Conservation (phyloP, 208 protist genomes). For the Entamoeba histolytica region DNA sequence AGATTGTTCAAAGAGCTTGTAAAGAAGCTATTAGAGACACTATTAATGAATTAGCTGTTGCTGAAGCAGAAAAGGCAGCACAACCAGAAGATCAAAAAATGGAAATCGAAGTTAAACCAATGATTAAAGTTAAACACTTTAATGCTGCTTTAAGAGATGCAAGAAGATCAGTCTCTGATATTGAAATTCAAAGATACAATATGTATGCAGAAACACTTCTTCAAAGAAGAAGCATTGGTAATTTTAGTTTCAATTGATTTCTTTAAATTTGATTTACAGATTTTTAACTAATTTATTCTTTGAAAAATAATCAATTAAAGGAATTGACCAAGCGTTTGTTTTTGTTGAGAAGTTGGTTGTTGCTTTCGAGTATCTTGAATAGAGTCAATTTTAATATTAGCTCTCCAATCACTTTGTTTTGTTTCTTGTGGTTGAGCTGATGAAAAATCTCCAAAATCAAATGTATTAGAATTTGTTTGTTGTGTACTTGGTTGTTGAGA, state of each 20-base stretch:
- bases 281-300: too few species aligned
- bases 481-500: not conserved
- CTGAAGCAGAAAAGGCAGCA: not conserved
- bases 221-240: too few species aligned
- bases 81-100: slow-evolving; percentile 36
- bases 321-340: not conserved
- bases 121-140: too few species aligned
- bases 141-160: too few species aligned
- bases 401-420: not conserved
- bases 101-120: too few species aligned
- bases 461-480: not conserved
- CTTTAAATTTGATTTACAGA: too few species aligned
- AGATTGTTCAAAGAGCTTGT: slow-evolving; percentile 58
- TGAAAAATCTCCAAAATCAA: not conserved
- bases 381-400: not conserved
- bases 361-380: not conserved
- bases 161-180: too few species aligned
- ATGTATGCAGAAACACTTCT: too few species aligned
- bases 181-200: too few species aligned
- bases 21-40: slow-evolving; percentile 63
- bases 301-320: too few species aligned
- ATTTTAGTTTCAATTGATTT: too few species aligned
- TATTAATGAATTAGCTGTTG: slow-evolving; percentile 43
- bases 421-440: not conserved
- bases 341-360: not conserved